phyloP scores from a whole-genome alignment of 352 stramenopile species.

The Globisporangium spiculum region DNA sequence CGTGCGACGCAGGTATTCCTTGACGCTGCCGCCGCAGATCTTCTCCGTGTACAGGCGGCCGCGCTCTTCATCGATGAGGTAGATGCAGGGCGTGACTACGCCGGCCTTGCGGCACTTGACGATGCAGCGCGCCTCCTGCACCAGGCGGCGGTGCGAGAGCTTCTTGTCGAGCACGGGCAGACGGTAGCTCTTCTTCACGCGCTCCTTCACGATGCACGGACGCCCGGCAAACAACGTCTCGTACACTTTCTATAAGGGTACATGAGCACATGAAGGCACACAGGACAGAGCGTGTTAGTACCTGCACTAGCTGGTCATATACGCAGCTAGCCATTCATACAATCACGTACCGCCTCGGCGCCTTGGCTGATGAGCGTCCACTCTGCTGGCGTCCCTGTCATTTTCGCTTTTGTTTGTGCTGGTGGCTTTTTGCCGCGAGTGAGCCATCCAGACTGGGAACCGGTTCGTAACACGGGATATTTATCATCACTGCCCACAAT shows the following conservation, averaged over 20 bases:
- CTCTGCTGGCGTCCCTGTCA: slow-evolving; percentile 28
- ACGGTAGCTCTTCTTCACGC: slow-evolving; percentile 80
- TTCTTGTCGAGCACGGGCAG: slow-evolving; percentile 77
- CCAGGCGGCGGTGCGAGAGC: slow-evolving; percentile 69
- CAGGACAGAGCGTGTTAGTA: background rate
- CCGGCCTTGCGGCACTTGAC: slow-evolving; percentile 77
- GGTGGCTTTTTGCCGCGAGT: background rate
- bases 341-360: slow-evolving; percentile 60
- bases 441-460: too few species aligned
- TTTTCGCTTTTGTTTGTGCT: slow-evolving; percentile 12
- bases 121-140: slow-evolving; percentile 81
- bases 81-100: slow-evolving; percentile 70
- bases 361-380: slow-evolving; percentile 78
- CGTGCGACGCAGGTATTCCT: slow-evolving; percentile 58
- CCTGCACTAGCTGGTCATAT: too few species aligned
- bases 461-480: too few species aligned
- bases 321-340: too few species aligned
- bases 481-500: too few species aligned
- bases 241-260: slow-evolving; percentile 60
- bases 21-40: slow-evolving; percentile 63
- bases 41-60: slow-evolving; percentile 72
- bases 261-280: too few species aligned
- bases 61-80: slow-evolving; percentile 76
- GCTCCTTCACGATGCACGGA: slow-evolving; percentile 79
- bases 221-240: slow-evolving; percentile 64